Evolutionary conservation across 2,329 filamentous ascomycete genomes (phyloP), one percentile per base, ranked within the genome.

Genomic region (Annulohypoxylon truncatum): DNA sequence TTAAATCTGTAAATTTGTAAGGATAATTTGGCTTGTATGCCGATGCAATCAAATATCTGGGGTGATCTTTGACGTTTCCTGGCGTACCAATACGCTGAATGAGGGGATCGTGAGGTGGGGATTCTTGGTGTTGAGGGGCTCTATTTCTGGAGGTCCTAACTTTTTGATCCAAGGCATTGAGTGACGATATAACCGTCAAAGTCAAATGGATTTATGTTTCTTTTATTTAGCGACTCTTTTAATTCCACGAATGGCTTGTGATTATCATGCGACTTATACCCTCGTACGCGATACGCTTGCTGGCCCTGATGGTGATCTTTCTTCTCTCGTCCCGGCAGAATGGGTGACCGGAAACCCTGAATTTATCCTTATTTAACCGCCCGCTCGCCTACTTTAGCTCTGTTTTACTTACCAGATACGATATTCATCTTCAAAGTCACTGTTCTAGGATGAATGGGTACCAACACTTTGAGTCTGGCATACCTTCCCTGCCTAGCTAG

Each of bases 351-450:
- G 55, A 44, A 53, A 63, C 40, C 66, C 53, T 46, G 68, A 66
- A 77, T 79, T 79, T 78, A 78, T 75, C 77, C 77, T 71, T 72
- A 78, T 79, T 79, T 78, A 79, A 71, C 77, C 77, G 77, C 64
- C 67, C 31, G 65, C 57, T 47, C 62, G 60, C 33, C 51, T 58
- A 31, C 62, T 42, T 66, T 68, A 63, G 63, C 29, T 55, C 28
- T 33, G 59, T 61, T 33, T 59, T 60, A 64, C 47, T 55, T 51
- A 31, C 46, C 15, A 33, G 40, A 61, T 60, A 18, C 18, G 46
- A 47, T n/a, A 26, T n/a, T 24, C 9, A 18, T 33, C 26, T 38
- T 40, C 12, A 29, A 5, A 44, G 12, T 35, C 20, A 44, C n/a
- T 20, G 22, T 56, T 48, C 22, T 9, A 10, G 18, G 2, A 28